Percentiles rank a stretch among this genome's conserved stretches.
Conservation (phyloP, 176 grass and related monocot species). For the Carex myosuroides region DNA sequence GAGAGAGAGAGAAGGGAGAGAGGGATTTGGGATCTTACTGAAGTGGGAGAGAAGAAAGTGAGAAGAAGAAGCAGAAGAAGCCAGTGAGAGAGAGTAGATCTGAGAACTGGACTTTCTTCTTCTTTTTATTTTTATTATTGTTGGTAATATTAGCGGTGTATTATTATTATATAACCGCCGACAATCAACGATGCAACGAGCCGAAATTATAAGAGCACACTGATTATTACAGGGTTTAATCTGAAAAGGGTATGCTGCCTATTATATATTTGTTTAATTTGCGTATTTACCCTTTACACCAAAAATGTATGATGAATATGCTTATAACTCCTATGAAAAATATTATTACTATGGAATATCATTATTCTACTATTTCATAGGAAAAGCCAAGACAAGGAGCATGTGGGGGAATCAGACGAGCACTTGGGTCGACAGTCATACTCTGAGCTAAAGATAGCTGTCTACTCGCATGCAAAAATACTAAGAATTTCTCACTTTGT, state of each 20-base stretch:
- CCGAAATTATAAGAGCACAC: background rate
- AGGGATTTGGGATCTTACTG: constrained; percentile 9
- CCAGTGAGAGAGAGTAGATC: constrained; percentile 20
- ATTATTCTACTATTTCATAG: background rate
- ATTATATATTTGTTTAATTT: constrained; percentile 8
- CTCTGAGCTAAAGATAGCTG: constrained; percentile 25
- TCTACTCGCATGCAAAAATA: constrained; percentile 21
- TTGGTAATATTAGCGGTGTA: background rate
- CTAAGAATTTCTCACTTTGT: background rate
- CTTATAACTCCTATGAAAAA: background rate
- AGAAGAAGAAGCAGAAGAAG: background rate
- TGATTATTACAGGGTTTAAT: background rate
- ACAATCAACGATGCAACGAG: background rate
- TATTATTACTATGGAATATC: too few species aligned
- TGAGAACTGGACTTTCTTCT: background rate
- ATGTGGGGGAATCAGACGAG: constrained; percentile 2
- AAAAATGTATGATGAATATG: background rate
- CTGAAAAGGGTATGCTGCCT: background rate
- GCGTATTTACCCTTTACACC: background rate
- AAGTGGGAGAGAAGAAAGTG: background rate
- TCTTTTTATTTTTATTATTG: background rate
- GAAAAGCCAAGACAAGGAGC: constrained; percentile 2
- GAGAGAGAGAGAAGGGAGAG: background rate
- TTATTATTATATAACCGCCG: background rate
- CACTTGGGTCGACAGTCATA: constrained; percentile 17